Evolutionary conservation across 1,139 yeast species (phyloP).

Genomic region (Yamadazyma dendronema): DNA sequence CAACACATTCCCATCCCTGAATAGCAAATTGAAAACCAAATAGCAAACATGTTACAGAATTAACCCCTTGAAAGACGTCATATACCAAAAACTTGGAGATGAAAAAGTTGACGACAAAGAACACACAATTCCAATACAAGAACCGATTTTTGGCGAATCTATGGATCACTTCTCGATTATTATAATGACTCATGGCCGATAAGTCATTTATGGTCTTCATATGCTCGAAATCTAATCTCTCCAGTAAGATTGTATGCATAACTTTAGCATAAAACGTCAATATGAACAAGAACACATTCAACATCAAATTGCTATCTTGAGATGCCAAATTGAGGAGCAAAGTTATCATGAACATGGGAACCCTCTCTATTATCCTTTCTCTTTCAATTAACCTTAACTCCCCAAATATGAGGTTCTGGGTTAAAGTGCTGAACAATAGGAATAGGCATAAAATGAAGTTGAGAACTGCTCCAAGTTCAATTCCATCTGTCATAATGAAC

Average conservation of each 20-base stretch:
- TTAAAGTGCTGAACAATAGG: conserved; percentile 37
- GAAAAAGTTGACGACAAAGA: conserved; percentile 49
- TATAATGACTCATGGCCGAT: conserved; percentile 25
- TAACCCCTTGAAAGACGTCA: conserved; percentile 54
- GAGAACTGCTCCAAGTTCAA: conserved; percentile 30
- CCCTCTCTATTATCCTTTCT: conserved; percentile 72
- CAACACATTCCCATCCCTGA: conserved; percentile 54
- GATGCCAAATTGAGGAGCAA: conserved; percentile 63
- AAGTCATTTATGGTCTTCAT: conserved; percentile 31
- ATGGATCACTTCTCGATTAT: conserved; percentile 29
- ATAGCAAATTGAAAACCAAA: conserved; percentile 80
- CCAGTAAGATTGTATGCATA: conserved; percentile 71
- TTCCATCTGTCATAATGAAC: conserved; percentile 35
- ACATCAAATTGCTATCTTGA: conserved; percentile 45
- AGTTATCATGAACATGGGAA: conserved; percentile 57
- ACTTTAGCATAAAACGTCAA: conserved; percentile 57
- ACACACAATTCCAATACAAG: conserved; percentile 35
- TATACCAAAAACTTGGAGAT: conserved; percentile 57
- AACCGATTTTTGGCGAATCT: conserved; percentile 18
- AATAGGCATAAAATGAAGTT: conserved; percentile 33
- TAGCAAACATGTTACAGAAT: conserved; percentile 50
- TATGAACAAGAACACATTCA: conserved; percentile 43
- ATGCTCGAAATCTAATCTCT: conserved; percentile 57
- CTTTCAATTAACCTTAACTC: conserved; percentile 70
- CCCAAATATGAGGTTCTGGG: conserved; percentile 65